Evolutionary conservation across 139 green algal genomes (phyloP), one percentile per base, ranked within the genome.

Genomic region (Dunaliella sp.): DNA sequence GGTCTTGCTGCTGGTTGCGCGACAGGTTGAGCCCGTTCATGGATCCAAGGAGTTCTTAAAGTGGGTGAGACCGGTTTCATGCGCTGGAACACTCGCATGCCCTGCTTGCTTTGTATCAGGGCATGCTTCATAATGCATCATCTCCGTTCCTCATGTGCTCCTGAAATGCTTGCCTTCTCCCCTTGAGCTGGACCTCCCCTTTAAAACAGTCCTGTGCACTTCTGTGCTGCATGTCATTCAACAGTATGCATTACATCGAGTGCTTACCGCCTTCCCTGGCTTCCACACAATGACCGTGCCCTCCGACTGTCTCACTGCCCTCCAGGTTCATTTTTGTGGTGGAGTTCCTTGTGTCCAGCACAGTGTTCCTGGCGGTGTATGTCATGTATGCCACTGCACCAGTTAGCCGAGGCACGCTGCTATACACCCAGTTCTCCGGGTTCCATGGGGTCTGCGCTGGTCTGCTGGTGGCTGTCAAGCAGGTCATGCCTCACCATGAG

Each of bases 401-500:
- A 26, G 83, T 77, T 1, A 31, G 30, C 1, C 36, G 3, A 73
- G 83, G 59, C 33, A 81, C 57, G 37, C 79, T 88, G 33, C 84
- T 86, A 2, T 98, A 97, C 81, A 85, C 72, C 1, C 82, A 93
- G 38, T 92, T 98, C 34, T 87, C 34, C n/a, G 96, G 96, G 21
- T 99, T 99, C 80, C 95, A 98, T 38, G 96, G 95, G 30, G 88
- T 97, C 0, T 37, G 96, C 37, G 94, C 93, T 0, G 96, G 89
- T 0, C 86, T 98, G 48, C 87, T 99, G 48, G 96, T 99, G 35
- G 95, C 91, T 1, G 77, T 99, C 0, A 99, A 99, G 92, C 96
- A 99, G 89, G 88, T 98, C 1, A 95, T 98, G 86, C 94, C 95
- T 1, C 95, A 98, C 24, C 95, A 95, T 31, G 97, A 98, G 74